These are phyloP conservation scores for Delonix regia DNA, from an alignment of 306 rosid genomes.

Conservation along the genomic window DNA sequence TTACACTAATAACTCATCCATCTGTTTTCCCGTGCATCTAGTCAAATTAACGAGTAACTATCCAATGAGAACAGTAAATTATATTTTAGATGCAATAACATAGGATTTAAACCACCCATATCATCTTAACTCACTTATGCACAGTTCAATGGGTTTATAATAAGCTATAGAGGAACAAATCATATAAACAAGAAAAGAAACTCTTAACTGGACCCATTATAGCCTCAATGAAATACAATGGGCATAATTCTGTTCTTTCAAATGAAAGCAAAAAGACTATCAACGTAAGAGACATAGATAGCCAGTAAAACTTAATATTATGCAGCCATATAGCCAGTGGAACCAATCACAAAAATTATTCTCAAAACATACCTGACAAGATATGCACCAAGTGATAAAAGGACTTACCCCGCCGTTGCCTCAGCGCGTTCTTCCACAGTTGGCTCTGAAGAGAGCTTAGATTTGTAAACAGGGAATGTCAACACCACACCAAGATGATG, in stretches of 20 bases:
- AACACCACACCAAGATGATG: slow-evolving; percentile 99
- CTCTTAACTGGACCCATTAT: not conserved
- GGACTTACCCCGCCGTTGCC: slow-evolving; percentile 91
- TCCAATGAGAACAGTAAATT: not conserved
- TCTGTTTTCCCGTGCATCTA: not conserved
- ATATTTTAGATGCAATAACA: slow-evolving; percentile 3
- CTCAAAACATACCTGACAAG: slow-evolving; percentile 2
- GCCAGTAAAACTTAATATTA: not conserved
- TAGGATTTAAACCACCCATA: not conserved
- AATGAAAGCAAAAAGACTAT: not conserved
- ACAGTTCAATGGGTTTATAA: not conserved
- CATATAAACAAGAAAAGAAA: not conserved
- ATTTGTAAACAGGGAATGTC: slow-evolving; percentile 96
- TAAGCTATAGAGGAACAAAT: not conserved
- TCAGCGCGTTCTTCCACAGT: slow-evolving; percentile 66
- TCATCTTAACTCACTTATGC: not conserved
- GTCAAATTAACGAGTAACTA: slow-evolving; percentile 7
- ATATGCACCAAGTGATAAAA: slow-evolving; percentile 9
- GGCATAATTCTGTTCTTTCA: not conserved
- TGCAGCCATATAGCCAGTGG: not conserved
- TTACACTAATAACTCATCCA: not conserved
- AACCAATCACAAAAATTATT: slow-evolving; percentile 20
- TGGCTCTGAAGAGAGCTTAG: slow-evolving; percentile 75
- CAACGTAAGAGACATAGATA: not conserved
- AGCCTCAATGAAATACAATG: not conserved